Base-by-base conservation (phyloP, 2,329 filamentous ascomycete genomes). In the Geosmithia morbida region DNA sequence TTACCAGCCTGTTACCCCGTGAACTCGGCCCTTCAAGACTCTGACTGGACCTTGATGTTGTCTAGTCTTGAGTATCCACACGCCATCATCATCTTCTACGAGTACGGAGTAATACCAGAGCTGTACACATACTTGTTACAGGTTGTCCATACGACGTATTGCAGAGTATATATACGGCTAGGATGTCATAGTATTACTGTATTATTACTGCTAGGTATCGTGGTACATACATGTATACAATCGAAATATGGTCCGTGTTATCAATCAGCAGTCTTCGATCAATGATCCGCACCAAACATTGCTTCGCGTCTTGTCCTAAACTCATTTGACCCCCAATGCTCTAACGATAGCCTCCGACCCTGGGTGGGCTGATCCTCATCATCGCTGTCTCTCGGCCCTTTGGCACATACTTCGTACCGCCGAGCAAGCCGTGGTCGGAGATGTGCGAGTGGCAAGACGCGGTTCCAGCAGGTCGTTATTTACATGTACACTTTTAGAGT, bases 201-300 rank as follows among this genome's bases (percentile, higher is more conserved):
- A n/a, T n/a, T n/a, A n/a, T n/a, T n/a, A n/a, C n/a, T n/a, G n/a
- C 43, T 2, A 26, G 19, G 16, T 6, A 30, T 30, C 4, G 11
- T 7, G 26, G 4, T 17, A n/a, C 4, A 10, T 45, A 26, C 44
- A 46, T 43, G 46, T n/a, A n/a, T n/a, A n/a, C n/a, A n/a, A n/a
- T n/a, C n/a, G n/a, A n/a, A n/a, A n/a, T 46, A 48, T 46, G 26
- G 19, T 43, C 33, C 30, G 29, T 18, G 40, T 50, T 50, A 50
- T 50, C 49, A 50, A 50, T 50, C 49, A 50, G 49, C 45, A 43
- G 40, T 37, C 13, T 37, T 16, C 14, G 33, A 13, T 13, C 33
- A 37, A 37, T 37, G 40, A 41, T 41, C 40, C 45, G 48, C 22
- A 48, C 30, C 45, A 40, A 19, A 47, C 43, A 45, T 45, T 16